These are phyloP conservation scores for Lyophyllum shimeji DNA, from an alignment of 768 basidiomycete species.

Conservation along the genomic window DNA sequence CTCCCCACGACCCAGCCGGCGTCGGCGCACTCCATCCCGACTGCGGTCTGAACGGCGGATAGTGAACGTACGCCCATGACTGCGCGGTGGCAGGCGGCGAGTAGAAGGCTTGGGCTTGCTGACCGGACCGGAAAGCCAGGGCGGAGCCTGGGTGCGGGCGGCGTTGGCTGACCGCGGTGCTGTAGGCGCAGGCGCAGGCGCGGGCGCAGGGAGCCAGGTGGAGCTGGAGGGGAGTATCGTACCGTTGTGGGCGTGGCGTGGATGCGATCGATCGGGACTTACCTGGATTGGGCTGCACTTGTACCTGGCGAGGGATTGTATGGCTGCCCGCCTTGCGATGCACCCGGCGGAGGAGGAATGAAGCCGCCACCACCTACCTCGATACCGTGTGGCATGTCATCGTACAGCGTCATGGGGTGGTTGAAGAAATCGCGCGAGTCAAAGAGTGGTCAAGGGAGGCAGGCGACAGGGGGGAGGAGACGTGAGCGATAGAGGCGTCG, in stretches of 20 bases:
- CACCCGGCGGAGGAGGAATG: conserved; percentile 33
- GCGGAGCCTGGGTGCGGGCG: background rate
- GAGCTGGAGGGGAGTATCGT: background rate
- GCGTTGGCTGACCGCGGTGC: background rate
- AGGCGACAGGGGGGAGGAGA: too few relatives aligned
- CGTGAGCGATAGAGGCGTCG: too few relatives aligned
- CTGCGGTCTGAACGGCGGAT: background rate
- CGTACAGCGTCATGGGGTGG: conserved; percentile 7
- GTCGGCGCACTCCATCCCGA: conserved; percentile 14
- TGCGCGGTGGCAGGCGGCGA: conserved; percentile 8
- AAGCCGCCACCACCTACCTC: conserved; percentile 19
- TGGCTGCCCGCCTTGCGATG: conserved; percentile 30
- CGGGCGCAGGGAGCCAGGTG: background rate
- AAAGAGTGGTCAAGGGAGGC: too few relatives aligned
- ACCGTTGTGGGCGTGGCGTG: background rate
- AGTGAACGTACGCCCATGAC: conserved; percentile 15
- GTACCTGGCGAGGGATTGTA: conserved; percentile 17
- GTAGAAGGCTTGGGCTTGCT: background rate
- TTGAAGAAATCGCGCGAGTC: too few relatives aligned
- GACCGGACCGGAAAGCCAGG: background rate
- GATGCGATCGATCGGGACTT: conserved; percentile 10
- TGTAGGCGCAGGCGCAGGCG: background rate
- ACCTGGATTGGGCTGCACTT: conserved; percentile 6
- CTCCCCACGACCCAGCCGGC: conserved; percentile 18
- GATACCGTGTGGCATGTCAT: conserved; percentile 24